A percentile compares a stretch with the other conserved stretches of the same genome.
Evolutionary conservation across 331 rosid genomes (phyloP).

Genomic region (Erythrophleum ivorense): DNA sequence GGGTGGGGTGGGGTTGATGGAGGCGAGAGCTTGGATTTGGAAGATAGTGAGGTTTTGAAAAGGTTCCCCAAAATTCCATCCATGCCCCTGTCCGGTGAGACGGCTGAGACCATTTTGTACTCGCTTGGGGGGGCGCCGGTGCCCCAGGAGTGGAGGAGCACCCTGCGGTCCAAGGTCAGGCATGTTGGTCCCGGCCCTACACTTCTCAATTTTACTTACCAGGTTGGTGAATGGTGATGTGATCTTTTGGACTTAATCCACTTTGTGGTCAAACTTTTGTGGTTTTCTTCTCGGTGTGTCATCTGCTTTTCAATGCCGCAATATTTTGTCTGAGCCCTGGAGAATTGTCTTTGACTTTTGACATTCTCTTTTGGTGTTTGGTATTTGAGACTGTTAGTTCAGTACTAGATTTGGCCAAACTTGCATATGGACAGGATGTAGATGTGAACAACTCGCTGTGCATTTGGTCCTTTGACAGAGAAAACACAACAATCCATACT

Average conservation of each 20-base stretch:
- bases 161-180: constrained; percentile 39
- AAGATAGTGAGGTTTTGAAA: constrained; percentile 66
- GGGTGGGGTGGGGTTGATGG: constrained; percentile 89
- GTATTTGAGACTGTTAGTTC: background rate
- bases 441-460: background rate
- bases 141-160: constrained; percentile 65
- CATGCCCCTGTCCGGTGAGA: constrained; percentile 71
- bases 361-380: constrained; percentile 3
- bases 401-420: constrained; percentile 15
- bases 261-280: constrained; percentile 21
- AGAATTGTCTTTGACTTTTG: constrained; percentile 37
- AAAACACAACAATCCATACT: background rate
- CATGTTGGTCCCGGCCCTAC: constrained; percentile 88
- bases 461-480: constrained; percentile 10
- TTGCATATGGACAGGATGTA: constrained; percentile 19
- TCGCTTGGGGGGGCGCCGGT: constrained; percentile 54
- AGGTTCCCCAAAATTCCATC: constrained; percentile 94
- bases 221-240: constrained; percentile 53
- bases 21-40: constrained; percentile 66
- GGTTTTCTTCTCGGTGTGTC: constrained; percentile 8
- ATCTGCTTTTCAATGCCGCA: background rate
- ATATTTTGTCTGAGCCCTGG: constrained; percentile 12
- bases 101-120: constrained; percentile 58
- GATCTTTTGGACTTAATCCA: background rate
- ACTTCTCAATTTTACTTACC: constrained; percentile 73